Base-by-base conservation (phyloP, 73 alveolate species). In the Paramecium pentaurelia region DNA sequence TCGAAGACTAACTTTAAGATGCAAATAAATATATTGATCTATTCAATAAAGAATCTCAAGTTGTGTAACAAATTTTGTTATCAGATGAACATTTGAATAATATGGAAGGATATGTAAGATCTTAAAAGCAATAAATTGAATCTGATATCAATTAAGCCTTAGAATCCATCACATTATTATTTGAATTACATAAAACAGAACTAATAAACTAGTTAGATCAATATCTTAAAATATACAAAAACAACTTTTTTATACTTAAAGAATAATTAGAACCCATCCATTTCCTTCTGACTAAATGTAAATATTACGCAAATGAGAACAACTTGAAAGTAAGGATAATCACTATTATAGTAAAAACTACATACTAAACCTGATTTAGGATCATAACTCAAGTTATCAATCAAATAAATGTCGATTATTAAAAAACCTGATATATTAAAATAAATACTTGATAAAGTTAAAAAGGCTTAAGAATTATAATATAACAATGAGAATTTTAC, bases 281-380 rank as follows among this genome's bases (percentile, higher is more conserved):
- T 27, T 80, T 80, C 51, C 45, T 80, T 20, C 4, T 45, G 14
- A 44, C 44, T 2, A 80, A 80, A 25, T 80, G 91, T 25, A 80
- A 49, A 80, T 80, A 80, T 49, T 80, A 45, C 30, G 34, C 77
- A 10, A 80, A 80, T 80, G 91, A 80, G 7, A 80, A 80, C 16
- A 80, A 80, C 30, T 64, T 80, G 8, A 42, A 49, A 47, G 77
- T 80, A 44, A 36, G 16, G 20, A 34, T 75, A 38, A 27, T 38
- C n/a, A n/a, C 16, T n/a, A 75, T 36, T n/a, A 27, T 75, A 75
- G 88, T 75, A 38, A 75, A 80, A 80, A 80, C 49, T 80, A 10
- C 91, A 80, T 80, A 45, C 91, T 18, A 12, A 80, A 25, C 75
- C 91, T 18, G 71, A 28, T 27, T 80, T 80, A 47, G 91, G 91